phyloP scores from a whole-genome alignment of 768 basidiomycete species.

The Rubroboletus satanas region DNA sequence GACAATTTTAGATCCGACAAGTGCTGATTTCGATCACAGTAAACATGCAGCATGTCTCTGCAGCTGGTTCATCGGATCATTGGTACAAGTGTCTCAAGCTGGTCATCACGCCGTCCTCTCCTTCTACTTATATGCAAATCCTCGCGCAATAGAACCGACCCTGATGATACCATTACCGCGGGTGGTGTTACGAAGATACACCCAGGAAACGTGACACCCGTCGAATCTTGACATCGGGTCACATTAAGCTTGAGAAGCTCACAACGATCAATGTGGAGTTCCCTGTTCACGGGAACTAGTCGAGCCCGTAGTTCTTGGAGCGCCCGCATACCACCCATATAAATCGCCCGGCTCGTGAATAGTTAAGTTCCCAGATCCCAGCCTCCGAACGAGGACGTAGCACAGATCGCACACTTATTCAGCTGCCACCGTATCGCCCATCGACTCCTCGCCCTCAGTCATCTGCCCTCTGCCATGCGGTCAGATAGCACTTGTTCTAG shows the following conservation, averaged over 20 bases:
- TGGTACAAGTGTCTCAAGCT: background rate
- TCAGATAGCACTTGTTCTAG: constrained; percentile 13
- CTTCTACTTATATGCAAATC: background rate
- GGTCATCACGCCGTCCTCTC: background rate
- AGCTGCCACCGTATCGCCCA: background rate
- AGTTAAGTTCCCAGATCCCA: background rate
- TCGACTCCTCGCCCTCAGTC: background rate
- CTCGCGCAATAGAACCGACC: background rate
- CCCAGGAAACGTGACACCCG: constrained; percentile 6
- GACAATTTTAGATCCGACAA: background rate
- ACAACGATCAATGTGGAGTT: background rate
- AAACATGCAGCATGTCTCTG: background rate
- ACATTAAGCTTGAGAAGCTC: constrained; percentile 10
- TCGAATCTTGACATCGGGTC: background rate
- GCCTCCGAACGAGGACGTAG: constrained; percentile 1
- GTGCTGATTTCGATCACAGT: background rate
- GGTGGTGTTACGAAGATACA: background rate
- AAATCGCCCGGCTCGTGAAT: constrained; percentile 8
- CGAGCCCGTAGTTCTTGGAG: background rate
- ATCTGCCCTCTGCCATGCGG: constrained; percentile 6
- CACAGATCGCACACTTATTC: background rate
- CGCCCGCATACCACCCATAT: constrained; percentile 5
- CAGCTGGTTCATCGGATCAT: background rate
- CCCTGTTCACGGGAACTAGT: constrained; percentile 4
- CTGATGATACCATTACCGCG: background rate